Conservation (phyloP, 148 eudicot species). For the Euryodendron excelsum region DNA sequence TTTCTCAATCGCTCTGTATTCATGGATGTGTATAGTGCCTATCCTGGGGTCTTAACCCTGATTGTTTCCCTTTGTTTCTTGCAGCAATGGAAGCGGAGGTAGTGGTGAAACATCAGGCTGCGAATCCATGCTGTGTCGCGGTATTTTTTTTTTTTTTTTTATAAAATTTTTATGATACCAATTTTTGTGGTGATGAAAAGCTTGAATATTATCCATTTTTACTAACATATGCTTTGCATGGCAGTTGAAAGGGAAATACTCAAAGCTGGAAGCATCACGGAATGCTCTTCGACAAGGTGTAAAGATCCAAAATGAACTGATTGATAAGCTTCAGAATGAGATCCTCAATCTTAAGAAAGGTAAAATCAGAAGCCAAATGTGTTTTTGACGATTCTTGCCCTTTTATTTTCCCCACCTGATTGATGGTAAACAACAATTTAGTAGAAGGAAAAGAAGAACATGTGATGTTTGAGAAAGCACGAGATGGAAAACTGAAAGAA, state of each 20-base stretch:
- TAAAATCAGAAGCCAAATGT: not conserved
- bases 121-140: slow-evolving; percentile 16
- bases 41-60: not conserved
- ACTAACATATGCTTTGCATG: not conserved
- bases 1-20: no score
- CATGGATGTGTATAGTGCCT: not conserved
- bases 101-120: not conserved
- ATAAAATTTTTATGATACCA: no score
- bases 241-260: slow-evolving; percentile 19
- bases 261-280: slow-evolving; percentile 9
- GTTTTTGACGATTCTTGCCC: not conserved
- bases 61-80: not conserved
- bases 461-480: no score
- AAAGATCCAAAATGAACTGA: slow-evolving; percentile 7
- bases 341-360: slow-evolving; percentile 19
- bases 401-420: not conserved
- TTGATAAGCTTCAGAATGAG: slow-evolving; percentile 19
- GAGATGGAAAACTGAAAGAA: no score
- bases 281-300: slow-evolving; percentile 14
- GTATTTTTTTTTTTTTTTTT: not conserved
- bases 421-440: not conserved
- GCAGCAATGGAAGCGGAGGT: slow-evolving; percentile 10
- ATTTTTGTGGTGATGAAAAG: not conserved
- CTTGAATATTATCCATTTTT: not conserved
- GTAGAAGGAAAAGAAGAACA: not conserved